These are phyloP conservation scores for Boletus rubroflammeus DNA, from an alignment of 768 basidiomycete species.

Conservation along the genomic window DNA sequence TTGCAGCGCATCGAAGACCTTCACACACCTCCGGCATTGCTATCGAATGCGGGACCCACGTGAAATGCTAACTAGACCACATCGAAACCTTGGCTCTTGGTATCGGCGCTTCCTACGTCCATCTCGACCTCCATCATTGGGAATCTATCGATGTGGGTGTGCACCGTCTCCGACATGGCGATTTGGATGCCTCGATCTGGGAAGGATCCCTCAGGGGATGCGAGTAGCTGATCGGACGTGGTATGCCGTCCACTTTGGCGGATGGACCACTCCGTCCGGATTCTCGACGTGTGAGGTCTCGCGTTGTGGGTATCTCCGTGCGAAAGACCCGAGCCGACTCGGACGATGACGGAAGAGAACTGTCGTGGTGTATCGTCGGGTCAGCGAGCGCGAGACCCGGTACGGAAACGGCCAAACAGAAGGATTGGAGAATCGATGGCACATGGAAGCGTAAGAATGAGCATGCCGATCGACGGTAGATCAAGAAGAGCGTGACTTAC, in stretches of 20 bases:
- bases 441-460: neutral
- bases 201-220: neutral
- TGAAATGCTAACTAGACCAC: neutral
- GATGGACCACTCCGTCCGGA: neutral
- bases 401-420: slow-evolving; percentile 15
- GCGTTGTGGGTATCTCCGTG: slow-evolving; percentile 9
- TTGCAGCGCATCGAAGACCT: too few relatives aligned
- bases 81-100: too few relatives aligned
- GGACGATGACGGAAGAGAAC: slow-evolving; percentile 16
- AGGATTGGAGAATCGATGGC: neutral
- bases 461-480: neutral
- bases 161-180: neutral
- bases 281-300: neutral
- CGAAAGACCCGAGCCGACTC: slow-evolving; percentile 20
- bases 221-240: neutral
- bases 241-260: neutral
- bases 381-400: neutral
- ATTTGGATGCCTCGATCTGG: neutral
- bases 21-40: too few relatives aligned
- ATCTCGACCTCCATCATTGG: neutral
- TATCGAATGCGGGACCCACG: too few relatives aligned
- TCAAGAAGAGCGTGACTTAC: neutral
- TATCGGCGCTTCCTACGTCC: neutral
- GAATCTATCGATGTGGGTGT: neutral
- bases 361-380: neutral